Evolutionary conservation across 176 grass and related monocot species (phyloP).

Genomic region (Triticum aestivum): IWGSC_CS_RefSeq_v2.1 NC_057808.1:59434545-59435044

Average conservation of each 20-base stretch:
- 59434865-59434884: conserved; percentile 77
- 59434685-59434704: conserved; percentile 57
- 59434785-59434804: too few relatives aligned
- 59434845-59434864: conserved; percentile 60
- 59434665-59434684: conserved; percentile 38
- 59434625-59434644: conserved; percentile 46
- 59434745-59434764: background rate
- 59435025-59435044: background rate
- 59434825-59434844: conserved; percentile 40
- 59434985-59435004: background rate
- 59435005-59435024: background rate
- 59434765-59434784: too few relatives aligned
- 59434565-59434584: conserved; percentile 58
- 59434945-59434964: background rate
- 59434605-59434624: conserved; percentile 45
- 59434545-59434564: conserved; percentile 51
- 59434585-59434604: conserved; percentile 82
- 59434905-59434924: conserved; percentile 63
- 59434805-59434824: too few relatives aligned
- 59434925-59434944: background rate
- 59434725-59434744: background rate
- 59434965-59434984: background rate
- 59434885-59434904: conserved; percentile 74
- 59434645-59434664: conserved; percentile 59
- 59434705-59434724: background rate